These are phyloP conservation scores for Brassica napus DNA, from an alignment of 345 rosid species.

Conservation along the genomic window DNA sequence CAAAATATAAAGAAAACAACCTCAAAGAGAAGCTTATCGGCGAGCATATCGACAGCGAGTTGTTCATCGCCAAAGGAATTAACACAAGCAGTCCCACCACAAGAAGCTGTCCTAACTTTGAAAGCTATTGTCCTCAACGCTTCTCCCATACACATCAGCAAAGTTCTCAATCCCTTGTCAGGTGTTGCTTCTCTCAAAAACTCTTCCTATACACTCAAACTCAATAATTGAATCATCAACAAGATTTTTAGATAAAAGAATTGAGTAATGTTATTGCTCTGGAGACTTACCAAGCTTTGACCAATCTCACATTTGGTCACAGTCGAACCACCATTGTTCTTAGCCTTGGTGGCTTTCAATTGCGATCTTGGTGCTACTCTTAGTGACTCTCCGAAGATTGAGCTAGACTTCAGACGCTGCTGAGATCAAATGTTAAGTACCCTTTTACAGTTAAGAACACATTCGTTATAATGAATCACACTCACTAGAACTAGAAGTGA, in stretches of 20 bases:
- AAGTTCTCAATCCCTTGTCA: constrained; percentile 73
- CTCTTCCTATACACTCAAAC: constrained; percentile 63
- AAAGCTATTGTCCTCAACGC: constrained; percentile 86
- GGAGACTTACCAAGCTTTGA: constrained; percentile 71
- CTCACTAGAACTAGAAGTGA: neutral
- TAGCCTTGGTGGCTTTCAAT: constrained; percentile 51
- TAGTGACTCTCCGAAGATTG: constrained; percentile 74
- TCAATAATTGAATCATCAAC: neutral
- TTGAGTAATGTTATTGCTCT: neutral
- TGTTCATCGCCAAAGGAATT: constrained; percentile 95
- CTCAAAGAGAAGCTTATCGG: constrained; percentile 91
- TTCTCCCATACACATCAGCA: constrained; percentile 93
- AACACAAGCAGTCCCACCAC: constrained; percentile 94
- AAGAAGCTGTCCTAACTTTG: constrained; percentile 96
- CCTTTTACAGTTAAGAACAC: neutral
- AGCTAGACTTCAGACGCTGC: constrained; percentile 51
- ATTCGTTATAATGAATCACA: neutral
- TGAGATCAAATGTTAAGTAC: neutral
- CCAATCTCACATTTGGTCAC: constrained; percentile 88
- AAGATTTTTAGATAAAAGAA: neutral
- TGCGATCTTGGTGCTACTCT: constrained; percentile 55
- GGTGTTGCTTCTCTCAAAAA: constrained; percentile 77
- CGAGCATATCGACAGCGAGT: constrained; percentile 96
- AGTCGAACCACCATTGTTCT: constrained; percentile 53
- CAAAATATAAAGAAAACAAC: constrained; percentile 36